Evolutionary conservation across 2,329 filamentous ascomycete species (phyloP).

Genomic region (Xylariaceae sp.): DNA sequence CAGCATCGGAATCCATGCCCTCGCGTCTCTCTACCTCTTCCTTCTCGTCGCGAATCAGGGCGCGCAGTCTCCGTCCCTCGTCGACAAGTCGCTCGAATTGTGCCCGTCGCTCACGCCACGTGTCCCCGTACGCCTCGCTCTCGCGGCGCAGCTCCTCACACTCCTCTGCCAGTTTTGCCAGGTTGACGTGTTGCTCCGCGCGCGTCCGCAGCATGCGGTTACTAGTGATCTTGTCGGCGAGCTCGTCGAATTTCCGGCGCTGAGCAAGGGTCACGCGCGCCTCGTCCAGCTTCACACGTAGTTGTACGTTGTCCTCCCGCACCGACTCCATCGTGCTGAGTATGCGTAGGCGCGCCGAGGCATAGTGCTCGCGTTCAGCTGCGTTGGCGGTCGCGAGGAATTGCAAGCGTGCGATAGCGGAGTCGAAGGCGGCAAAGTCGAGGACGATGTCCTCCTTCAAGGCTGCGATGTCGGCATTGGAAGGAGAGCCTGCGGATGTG

Average conservation of each 20-base stretch:
- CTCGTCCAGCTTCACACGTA: slow-evolving; percentile 71
- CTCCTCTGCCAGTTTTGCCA: slow-evolving; percentile 81
- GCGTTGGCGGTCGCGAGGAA: slow-evolving; percentile 80
- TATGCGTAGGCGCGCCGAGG: slow-evolving; percentile 74
- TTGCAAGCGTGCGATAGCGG: slow-evolving; percentile 80
- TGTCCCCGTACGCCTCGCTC: slow-evolving; percentile 72
- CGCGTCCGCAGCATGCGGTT: slow-evolving; percentile 75
- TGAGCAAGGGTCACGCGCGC: slow-evolving; percentile 71
- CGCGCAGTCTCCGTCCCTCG: slow-evolving; percentile 80
- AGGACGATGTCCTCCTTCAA: slow-evolving; percentile 80
- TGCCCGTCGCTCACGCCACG: slow-evolving; percentile 78
- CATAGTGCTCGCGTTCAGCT: slow-evolving; percentile 78
- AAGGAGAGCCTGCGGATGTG: slow-evolving; percentile 37
- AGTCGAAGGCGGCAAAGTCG: slow-evolving; percentile 86
- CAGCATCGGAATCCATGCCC: slow-evolving; percentile 68
- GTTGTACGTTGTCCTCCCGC: slow-evolving; percentile 65
- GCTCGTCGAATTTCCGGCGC: slow-evolving; percentile 80
- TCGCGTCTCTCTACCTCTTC: slow-evolving; percentile 87
- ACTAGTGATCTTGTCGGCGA: slow-evolving; percentile 80
- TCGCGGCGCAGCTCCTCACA: slow-evolving; percentile 83
- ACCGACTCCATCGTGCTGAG: slow-evolving; percentile 73
- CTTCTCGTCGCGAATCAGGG: slow-evolving; percentile 89
- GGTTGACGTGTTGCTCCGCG: slow-evolving; percentile 74
- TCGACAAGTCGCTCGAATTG: slow-evolving; percentile 88
- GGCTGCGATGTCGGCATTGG: slow-evolving; percentile 48